Base-by-base conservation (phyloP, 2,329 filamentous ascomycete species). In the Cytospora piceae region DNA sequence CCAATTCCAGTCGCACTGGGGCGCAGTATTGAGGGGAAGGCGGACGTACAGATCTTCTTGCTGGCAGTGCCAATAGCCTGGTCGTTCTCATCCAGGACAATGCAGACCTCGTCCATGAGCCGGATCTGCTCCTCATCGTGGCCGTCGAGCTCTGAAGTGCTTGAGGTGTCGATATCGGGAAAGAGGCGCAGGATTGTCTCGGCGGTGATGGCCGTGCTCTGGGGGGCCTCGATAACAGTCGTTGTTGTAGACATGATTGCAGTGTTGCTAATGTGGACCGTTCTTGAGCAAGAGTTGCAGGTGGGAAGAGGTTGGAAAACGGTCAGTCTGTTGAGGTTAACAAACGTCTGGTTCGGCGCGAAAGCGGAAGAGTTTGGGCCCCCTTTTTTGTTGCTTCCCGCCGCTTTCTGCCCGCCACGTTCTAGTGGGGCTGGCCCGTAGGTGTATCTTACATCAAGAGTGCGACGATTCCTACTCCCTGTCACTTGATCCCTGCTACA, bases 51-150 rank as follows among this genome's bases (percentile, higher is more conserved):
- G 64, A 93, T 87, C 83, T 99, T 99, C 87, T 99, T 98, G 88
- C 92, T 97, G 60, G 93, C 94, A 71, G 93, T 97, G 69, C 95
- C 95, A 77, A 99, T 97, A 34, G 94, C 94, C 73, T 87, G 83
- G 77, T 98, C 95, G 73, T 98, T 87, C 73, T 96, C 89, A 78
- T 98, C 94, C 56, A 96, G 82, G 22, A 99, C 95, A 76, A 99
- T 98, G 85, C 95, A 99, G 58, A 97, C 91, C 82, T 98, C 95
- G 74, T 99, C 94, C 95, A 99, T 99, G 73, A 99, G 81, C 59
- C 94, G 90, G 74, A 97, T 97, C 82, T 99, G 95, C 83, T 98
- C 94, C 77, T 92, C 94, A 82, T 98, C 94, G 81, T 98, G 96
- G 60, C 94, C 95, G 64, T 90, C 90, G 54, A 98, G 85, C 56